Conservation (phyloP, 345 rosid genomes). For the Moricandia arvensis region DNA sequence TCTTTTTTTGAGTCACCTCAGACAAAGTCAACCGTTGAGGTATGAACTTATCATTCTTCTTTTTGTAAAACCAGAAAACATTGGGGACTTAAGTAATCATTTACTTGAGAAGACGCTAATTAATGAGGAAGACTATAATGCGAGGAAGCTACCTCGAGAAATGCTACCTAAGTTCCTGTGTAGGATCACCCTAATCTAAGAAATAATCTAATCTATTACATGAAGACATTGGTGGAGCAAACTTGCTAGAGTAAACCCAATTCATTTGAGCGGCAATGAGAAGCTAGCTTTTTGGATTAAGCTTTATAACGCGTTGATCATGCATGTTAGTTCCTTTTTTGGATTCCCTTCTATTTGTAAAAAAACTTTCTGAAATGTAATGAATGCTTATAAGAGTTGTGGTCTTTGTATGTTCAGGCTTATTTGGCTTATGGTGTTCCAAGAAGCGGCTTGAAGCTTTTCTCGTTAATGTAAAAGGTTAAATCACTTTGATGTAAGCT, state of each 20-base stretch:
- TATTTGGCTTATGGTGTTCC: background rate
- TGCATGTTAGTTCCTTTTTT: background rate
- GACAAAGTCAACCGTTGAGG: slow-evolving; percentile 46
- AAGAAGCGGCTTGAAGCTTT: background rate
- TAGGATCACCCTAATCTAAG: slow-evolving; percentile 59
- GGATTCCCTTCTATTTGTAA: background rate
- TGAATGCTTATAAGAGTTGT: background rate
- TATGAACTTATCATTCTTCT: slow-evolving; percentile 22
- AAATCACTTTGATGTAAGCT: background rate
- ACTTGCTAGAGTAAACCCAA: background rate
- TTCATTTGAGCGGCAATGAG: background rate
- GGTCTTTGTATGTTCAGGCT: background rate
- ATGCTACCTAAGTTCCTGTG: slow-evolving; percentile 62
- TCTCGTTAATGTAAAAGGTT: background rate
- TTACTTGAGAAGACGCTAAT: slow-evolving; percentile 33
- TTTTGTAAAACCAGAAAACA: slow-evolving; percentile 38
- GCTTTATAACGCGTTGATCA: background rate
- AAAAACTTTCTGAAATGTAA: background rate
- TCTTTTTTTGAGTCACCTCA: slow-evolving; percentile 46
- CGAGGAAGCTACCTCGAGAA: slow-evolving; percentile 50
- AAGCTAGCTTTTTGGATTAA: background rate
- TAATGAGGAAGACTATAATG: slow-evolving; percentile 29
- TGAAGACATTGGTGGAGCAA: slow-evolving; percentile 51
- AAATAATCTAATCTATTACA: slow-evolving; percentile 40
- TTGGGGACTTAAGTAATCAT: slow-evolving; percentile 28